Evolutionary conservation across 495 filamentous ascomycete species (phyloP).

Genomic region (Trichocladium uniseriatum): DNA sequence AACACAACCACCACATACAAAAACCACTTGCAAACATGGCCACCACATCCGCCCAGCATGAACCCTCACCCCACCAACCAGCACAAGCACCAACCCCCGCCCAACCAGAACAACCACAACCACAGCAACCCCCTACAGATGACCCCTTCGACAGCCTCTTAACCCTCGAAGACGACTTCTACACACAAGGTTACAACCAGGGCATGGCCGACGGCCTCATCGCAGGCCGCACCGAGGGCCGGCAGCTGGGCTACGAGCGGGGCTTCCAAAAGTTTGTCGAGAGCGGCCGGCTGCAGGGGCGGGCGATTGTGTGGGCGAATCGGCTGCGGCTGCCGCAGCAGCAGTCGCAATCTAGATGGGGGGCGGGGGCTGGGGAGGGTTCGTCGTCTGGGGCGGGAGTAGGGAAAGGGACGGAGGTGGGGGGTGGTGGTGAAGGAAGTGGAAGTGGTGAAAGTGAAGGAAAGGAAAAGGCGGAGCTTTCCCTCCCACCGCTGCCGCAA

Average conservation of each 20-base stretch:
- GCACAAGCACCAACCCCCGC: background rate
- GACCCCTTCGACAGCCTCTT: constrained; percentile 66
- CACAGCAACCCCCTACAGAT: constrained; percentile 7
- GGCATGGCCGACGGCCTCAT: constrained; percentile 68
- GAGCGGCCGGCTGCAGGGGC: constrained; percentile 73
- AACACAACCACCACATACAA: no score
- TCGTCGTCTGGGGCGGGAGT: background rate
- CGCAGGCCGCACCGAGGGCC: constrained; percentile 78
- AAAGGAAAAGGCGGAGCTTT: background rate
- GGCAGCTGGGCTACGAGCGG: constrained; percentile 80
- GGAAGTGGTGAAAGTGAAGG: no score
- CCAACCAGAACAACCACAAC: background rate
- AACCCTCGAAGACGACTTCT: constrained; percentile 73
- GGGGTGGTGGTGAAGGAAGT: background rate
- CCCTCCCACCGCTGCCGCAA: constrained; percentile 33
- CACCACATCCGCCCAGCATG: no score
- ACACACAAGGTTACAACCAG: constrained; percentile 70
- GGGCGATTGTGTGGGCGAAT: constrained; percentile 67
- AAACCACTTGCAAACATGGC: no score
- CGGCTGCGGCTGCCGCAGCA: constrained; percentile 22
- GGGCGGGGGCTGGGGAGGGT: background rate
- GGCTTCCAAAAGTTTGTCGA: constrained; percentile 85
- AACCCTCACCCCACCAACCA: background rate
- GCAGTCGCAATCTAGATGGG: no score
- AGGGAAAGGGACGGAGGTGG: background rate